phyloP scores from a whole-genome alignment of 805 yeast species.

The Cyberlindnera bimundalis region DNA sequence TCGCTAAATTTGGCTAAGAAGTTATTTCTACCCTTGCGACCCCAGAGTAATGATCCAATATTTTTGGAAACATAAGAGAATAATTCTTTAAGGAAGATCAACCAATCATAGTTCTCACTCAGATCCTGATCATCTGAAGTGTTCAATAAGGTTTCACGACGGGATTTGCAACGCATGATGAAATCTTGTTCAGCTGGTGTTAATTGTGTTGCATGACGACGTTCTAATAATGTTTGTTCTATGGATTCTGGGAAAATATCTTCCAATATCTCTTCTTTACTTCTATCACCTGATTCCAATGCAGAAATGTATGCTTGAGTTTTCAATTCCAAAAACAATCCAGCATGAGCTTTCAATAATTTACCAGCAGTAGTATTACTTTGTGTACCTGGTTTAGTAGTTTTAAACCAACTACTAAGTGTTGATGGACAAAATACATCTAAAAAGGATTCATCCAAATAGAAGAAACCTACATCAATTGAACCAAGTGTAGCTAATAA shows the following conservation, averaged over 20 bases:
- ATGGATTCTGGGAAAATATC: constrained; percentile 71
- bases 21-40: constrained; percentile 41
- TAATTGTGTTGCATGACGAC: constrained; percentile 37
- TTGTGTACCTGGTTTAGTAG: constrained; percentile 1
- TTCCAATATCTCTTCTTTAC: constrained; percentile 63
- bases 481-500: constrained; percentile 83
- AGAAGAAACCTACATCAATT: constrained; percentile 82
- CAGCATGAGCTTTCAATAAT: constrained; percentile 76
- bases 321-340: constrained; percentile 77
- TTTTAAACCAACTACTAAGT: constrained; percentile 17
- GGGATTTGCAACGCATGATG: constrained; percentile 62
- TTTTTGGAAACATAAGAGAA: constrained; percentile 75
- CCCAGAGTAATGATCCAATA: constrained; percentile 71
- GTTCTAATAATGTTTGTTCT: constrained; percentile 37
- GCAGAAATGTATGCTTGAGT: constrained; percentile 96
- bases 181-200: constrained; percentile 82
- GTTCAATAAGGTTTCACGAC: constrained; percentile 59
- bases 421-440: constrained; percentile 84
- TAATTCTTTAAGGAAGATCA: constrained; percentile 72
- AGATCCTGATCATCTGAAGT: constrained; percentile 48
- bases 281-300: constrained; percentile 56
- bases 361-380: constrained; percentile 38
- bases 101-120: constrained; percentile 80
- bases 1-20: constrained; percentile 15
- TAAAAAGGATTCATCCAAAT: constrained; percentile 77